These are phyloP conservation scores for Chalaropsis ovoidea DNA, from an alignment of 2,329 filamentous ascomycete species.

Conservation along the genomic window DNA sequence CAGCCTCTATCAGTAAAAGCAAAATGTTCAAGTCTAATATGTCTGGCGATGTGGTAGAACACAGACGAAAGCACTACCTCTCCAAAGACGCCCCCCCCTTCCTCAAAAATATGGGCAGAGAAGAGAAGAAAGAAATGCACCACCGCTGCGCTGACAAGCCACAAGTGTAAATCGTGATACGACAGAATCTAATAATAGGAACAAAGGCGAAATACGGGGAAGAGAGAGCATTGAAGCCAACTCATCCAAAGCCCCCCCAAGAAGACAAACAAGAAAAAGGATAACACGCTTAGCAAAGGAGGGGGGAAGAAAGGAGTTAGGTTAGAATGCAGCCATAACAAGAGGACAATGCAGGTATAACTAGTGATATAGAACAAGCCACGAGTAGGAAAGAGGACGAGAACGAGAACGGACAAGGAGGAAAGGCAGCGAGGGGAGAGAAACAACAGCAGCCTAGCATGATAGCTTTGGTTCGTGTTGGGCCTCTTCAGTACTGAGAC, in stretches of 20 bases:
- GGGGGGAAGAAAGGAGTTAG: not conserved
- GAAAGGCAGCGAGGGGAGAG: not conserved
- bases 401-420: not conserved
- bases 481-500: constrained; percentile 11
- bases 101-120: not conserved
- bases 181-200: constrained; percentile 8
- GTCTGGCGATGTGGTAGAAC: not conserved
- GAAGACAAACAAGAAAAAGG: not conserved
- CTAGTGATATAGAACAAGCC: constrained; percentile 8
- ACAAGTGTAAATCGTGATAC: constrained; percentile 1
- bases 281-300: not conserved
- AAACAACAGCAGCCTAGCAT: not conserved
- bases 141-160: not conserved
- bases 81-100: too few species aligned
- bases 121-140: not conserved
- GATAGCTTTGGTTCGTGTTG: not conserved
- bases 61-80: not conserved
- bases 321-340: not conserved
- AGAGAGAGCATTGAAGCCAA: constrained; percentile 1
- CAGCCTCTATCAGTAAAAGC: not conserved
- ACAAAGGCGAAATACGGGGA: not conserved
- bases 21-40: not conserved
- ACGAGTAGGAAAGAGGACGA: not conserved
- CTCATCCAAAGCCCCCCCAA: not conserved
- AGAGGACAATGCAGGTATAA: not conserved